phyloP scores from a whole-genome alignment of 2,329 filamentous ascomycete species.

The Colletotrichum tamarilloi region DNA sequence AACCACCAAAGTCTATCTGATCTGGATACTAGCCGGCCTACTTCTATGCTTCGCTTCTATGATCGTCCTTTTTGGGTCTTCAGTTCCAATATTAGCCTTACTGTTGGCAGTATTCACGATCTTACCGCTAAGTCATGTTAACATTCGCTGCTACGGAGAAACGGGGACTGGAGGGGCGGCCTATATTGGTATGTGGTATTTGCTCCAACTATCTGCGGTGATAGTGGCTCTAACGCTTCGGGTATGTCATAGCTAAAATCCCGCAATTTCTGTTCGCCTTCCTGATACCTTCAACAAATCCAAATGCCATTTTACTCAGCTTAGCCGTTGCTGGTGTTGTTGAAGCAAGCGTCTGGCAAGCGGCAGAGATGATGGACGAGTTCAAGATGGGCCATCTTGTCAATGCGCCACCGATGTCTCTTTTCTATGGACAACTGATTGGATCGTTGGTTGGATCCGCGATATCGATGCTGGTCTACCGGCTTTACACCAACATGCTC shows the following conservation, averaged over 20 bases:
- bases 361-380: constrained; percentile 11
- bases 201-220: too few relatives aligned
- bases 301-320: constrained; percentile 1
- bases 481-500: neutral
- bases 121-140: neutral
- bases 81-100: neutral
- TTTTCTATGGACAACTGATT: neutral
- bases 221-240: neutral
- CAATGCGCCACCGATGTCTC: neutral
- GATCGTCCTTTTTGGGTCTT: neutral
- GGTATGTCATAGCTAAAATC: neutral
- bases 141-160: neutral
- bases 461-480: neutral
- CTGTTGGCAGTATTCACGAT: neutral
- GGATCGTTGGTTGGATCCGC: neutral
- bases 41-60: neutral
- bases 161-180: constrained; percentile 3
- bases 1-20: neutral
- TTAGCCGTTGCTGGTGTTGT: constrained; percentile 5
- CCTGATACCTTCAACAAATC: neutral
- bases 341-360: constrained; percentile 4
- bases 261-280: neutral
- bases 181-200: neutral
- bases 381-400: constrained; percentile 5
- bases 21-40: neutral